These are phyloP conservation scores for Bimuria novae-zelandiae DNA, from an alignment of 2,329 filamentous ascomycete species.

Conservation along the genomic window DNA sequence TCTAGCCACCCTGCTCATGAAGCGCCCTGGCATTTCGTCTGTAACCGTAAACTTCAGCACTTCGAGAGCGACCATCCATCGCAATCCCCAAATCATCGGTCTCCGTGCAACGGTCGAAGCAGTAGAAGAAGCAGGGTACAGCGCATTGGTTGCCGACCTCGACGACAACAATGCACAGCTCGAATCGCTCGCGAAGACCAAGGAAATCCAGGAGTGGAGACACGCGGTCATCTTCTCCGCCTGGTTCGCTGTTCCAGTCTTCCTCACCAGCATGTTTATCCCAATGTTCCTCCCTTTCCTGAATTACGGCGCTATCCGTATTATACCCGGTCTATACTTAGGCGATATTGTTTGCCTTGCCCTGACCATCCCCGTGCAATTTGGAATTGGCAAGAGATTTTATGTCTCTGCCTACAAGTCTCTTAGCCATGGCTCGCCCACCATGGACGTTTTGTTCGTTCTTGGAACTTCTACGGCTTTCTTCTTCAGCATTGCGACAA, in stretches of 20 bases:
- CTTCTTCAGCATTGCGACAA: conserved; percentile 88
- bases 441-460: conserved; percentile 96
- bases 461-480: conserved; percentile 96
- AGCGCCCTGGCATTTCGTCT: conserved; percentile 72
- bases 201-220: conserved; percentile 93
- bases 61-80: conserved; percentile 73
- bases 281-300: conserved; percentile 80
- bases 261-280: conserved; percentile 89
- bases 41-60: conserved; percentile 75
- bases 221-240: conserved; percentile 77
- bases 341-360: conserved; percentile 83
- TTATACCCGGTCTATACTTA: conserved; percentile 78
- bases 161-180: conserved; percentile 97
- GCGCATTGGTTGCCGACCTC: conserved; percentile 85
- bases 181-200: conserved; percentile 93
- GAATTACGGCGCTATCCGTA: conserved; percentile 73
- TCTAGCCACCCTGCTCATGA: conserved; percentile 70
- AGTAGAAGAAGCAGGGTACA: conserved; percentile 82
- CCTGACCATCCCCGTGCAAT: conserved; percentile 92
- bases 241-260: conserved; percentile 85
- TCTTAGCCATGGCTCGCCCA: conserved; percentile 85
- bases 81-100: conserved; percentile 73
- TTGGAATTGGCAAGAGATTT: conserved; percentile 93
- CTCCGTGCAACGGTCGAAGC: conserved; percentile 81
- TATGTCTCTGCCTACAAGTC: conserved; percentile 92